Base-by-base conservation (phyloP, 2,329 filamentous ascomycete species). In the Microthyrium microscopicum region DNA sequence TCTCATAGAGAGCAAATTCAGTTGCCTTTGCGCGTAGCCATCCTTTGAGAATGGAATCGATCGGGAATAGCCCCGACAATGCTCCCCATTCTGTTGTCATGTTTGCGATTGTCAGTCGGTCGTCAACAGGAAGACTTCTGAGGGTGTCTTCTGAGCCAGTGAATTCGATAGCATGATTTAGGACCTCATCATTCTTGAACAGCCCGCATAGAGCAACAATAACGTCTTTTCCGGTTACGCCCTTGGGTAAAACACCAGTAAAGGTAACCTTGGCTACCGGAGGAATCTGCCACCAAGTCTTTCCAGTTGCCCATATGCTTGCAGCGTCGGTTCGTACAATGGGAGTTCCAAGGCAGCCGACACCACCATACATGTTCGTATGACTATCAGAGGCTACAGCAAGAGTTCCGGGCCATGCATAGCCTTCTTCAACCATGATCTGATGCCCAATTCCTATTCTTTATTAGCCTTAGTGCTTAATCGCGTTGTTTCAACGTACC, bases 391-490 rank as follows among this genome's bases (percentile, higher is more conserved):
- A 78, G 0, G 81, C 87, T 1, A 94, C 84, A 0, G 69, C 70
- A 32, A 94, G 54, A 0, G 81, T 91, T 2, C 81, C 78, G 0
- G 87, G 87, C 83, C 83, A 95, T 46, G 62, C 77, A 62, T 65
- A 83, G 11, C 74, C 77, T 52, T 82, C 82, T 52, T 93, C 84
- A 0, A 92, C 70, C 78, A 89, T 84, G 44, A 87, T 76, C 53
- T 94, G 87, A 52, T 94, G 87, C 1, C 84, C 85, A 46, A 93
- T 93, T 9, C 82, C 82, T 28, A n/a, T n/a, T n/a, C n/a, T n/a
- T n/a, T n/a, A n/a, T n/a, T n/a, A n/a, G n/a, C n/a, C n/a, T n/a
- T n/a, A n/a, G n/a, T n/a, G n/a, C n/a, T n/a, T n/a, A n/a, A n/a
- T n/a, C n/a, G n/a, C n/a, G n/a, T n/a, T n/a, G n/a, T n/a, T n/a